Percentiles rank a stretch among this genome's conserved stretches.
These are phyloP conservation scores for Neurospora tetraspora DNA, from an alignment of 495 filamentous ascomycete genomes.

Conservation along the genomic window DNA sequence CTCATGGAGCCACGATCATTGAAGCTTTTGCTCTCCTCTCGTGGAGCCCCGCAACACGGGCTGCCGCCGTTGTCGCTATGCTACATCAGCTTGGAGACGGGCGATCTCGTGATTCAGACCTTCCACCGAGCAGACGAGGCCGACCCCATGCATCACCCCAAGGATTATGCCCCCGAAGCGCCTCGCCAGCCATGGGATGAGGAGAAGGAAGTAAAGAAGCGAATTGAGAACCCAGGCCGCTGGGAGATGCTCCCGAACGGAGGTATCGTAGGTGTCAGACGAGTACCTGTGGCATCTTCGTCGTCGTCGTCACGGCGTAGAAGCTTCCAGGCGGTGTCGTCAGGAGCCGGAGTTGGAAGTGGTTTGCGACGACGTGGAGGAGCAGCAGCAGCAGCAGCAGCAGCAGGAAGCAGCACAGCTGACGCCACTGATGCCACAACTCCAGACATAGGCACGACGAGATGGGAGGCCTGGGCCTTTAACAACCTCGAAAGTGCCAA, in stretches of 20 bases:
- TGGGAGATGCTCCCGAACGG: slow-evolving; percentile 40
- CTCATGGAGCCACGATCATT: slow-evolving; percentile 44
- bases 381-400: background rate
- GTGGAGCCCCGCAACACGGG: slow-evolving; percentile 33
- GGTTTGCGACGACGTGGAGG: slow-evolving; percentile 17
- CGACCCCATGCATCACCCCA: slow-evolving; percentile 32
- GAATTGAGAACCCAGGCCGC: slow-evolving; percentile 36
- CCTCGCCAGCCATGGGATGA: slow-evolving; percentile 32
- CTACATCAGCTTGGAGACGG: slow-evolving; percentile 42
- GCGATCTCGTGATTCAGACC: slow-evolving; percentile 45
- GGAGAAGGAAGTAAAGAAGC: slow-evolving; percentile 24
- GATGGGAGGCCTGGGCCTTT: slow-evolving; percentile 60
- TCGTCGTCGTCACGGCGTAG: background rate
- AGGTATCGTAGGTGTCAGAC: slow-evolving; percentile 38
- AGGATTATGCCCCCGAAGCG: slow-evolving; percentile 8
- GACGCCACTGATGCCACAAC: background rate
- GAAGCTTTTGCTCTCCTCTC: slow-evolving; percentile 34
- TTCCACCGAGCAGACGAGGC: slow-evolving; percentile 39
- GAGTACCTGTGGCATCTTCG: slow-evolving; percentile 7
- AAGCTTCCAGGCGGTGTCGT: background rate
- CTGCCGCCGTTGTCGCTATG: slow-evolving; percentile 43
- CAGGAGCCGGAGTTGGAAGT: slow-evolving; percentile 1
- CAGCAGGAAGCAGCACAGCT: background rate
- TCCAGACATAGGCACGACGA: slow-evolving; percentile 22
- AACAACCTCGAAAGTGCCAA: slow-evolving; percentile 30